Evolutionary conservation across 352 stramenopile genomes (phyloP), one percentile per base, ranked within the genome.

Genomic region (Salisapilia sapeloensis): DNA sequence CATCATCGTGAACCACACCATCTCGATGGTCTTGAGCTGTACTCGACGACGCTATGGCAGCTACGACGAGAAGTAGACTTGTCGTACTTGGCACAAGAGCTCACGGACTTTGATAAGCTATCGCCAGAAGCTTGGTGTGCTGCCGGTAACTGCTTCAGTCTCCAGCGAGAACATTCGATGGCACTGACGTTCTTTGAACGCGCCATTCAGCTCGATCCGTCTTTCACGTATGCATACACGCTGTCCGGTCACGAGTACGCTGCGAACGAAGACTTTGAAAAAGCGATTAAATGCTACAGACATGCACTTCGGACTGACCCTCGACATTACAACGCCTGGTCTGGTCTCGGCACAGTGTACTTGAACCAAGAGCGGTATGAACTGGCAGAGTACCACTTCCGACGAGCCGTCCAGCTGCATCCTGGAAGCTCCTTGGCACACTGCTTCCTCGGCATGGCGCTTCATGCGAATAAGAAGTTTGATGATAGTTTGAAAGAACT

Each of bases 251-350:
- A 98, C 62, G 94, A 98, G 41, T 98, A 97, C 48, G 82, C 97
- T 21, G 69, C 83, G 4, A 98, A 97, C 53, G 94, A 98, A 63
- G 90, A 98, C 55, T 98, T 98, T 63, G 91, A 97, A 18, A 97
- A 97, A 48, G 93, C 93, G 0, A 82, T 96, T 30, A 86, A 78
- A 30, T 97, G 87, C 44, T 98, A 96, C 38, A 70, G 92, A 12
- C 80, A 95, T 46, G 92, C 92, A 4, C 93, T 98, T 35, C 69
- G 83, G 17, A 77, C 76, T 1, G 80, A 98, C 52, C 62, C 86
- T 12, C 65, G 89, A 9, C 82, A 96, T 40, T 95, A 96, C 56
- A 94, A 94, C 34, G 84, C 78, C 1, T 96, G 82, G 82, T 94
- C 92, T 33, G 83, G 82, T 9, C 52, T 95, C 19, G 91, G 91